Evolutionary conservation across 2,329 filamentous ascomycete species (phyloP), one percentile per base, ranked within the genome.

Genomic region (Fusarium humuli): DNA sequence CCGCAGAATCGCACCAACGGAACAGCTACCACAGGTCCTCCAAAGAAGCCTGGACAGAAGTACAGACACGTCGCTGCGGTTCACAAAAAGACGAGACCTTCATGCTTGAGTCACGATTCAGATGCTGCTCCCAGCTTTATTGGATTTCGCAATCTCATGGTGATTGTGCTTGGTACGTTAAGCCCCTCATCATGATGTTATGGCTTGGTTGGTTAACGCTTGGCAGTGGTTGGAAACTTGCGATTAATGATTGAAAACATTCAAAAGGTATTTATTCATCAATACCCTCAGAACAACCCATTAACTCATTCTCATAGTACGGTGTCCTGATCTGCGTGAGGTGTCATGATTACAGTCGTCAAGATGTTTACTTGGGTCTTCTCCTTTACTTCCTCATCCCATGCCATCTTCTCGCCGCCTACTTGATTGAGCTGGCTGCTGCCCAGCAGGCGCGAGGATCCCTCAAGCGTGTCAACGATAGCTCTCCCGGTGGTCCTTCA

Each of bases 221-320:
- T 53, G 45, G 41, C 65, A 94, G 93, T 98, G 76, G 94, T 95
- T 52, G 96, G 94, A 75, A 99, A 99, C 78, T 82, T 99, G 54
- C 91, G 96, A 70, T 86, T 99, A 76, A 93, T 98, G 83, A 94
- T 99, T 77, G 96, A 98, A 81, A 99, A 99, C 78, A 93, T 95
- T 73, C 93, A 95, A 84, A 98, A 98, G 87, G 93, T 93, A 78
- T 66, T 25, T 5, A n/a, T 27, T 18, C 14, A 14, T 12, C 16
- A 20, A n/a, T 11, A 4, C 8, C 2, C 23, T 18, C 6, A 3
- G 11, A 34, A 56, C 18, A 22, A 7, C 20, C 18, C 23, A 45
- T 65, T 73, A 47, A 75, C 50, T 54, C 7, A 25, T 7, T 22
- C 16, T n/a, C 46, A 4, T 78, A 95, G 92, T 99, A 99, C 78